A percentile compares a stretch with the other conserved stretches of the same genome.
Conservation (phyloP, 495 filamentous ascomycete genomes). For the Cercophora samala region DNA sequence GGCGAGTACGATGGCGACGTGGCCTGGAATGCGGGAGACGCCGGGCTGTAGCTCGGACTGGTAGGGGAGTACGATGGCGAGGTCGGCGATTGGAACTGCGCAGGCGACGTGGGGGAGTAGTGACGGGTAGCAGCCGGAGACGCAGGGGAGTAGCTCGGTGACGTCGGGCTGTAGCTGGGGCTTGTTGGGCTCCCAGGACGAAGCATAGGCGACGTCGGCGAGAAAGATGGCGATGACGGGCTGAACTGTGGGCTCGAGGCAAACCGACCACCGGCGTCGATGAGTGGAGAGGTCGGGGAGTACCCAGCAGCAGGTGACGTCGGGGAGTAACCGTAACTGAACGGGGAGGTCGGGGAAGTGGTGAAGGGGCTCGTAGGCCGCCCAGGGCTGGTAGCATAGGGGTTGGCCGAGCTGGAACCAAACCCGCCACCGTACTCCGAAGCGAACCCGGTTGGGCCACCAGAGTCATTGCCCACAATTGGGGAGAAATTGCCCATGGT, state of each 20-base stretch:
- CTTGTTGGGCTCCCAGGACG: constrained; percentile 57
- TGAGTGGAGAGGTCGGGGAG: constrained; percentile 65
- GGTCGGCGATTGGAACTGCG: constrained; percentile 53
- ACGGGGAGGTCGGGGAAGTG: constrained; percentile 70
- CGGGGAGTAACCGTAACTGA: constrained; percentile 68
- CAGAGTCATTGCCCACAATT: constrained; percentile 71
- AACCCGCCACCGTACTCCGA: constrained; percentile 51
- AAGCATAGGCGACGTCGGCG: constrained; percentile 70
- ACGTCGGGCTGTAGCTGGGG: constrained; percentile 78
- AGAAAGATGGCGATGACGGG: constrained; percentile 77
- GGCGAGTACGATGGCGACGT: constrained; percentile 66
- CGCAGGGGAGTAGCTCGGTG: constrained; percentile 77
- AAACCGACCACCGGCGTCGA: constrained; percentile 61
- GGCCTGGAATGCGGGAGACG: constrained; percentile 61
- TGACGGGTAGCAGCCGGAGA: constrained; percentile 59
- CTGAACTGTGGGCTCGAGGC: constrained; percentile 69
- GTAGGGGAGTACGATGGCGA: constrained; percentile 68
- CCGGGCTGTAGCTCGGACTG: constrained; percentile 58
- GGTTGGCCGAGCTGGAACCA: constrained; percentile 60
- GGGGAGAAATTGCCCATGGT: constrained; percentile 90
- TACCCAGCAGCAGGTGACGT: constrained; percentile 62
- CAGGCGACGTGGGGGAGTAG: constrained; percentile 59
- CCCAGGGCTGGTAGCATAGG: constrained; percentile 65
- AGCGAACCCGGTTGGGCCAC: constrained; percentile 69
- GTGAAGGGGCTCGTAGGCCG: constrained; percentile 74